A percentile compares a stretch with the other conserved stretches of the same genome.
phyloP scores from a whole-genome alignment of 441 rosid genomes.

The Pelargonium citronellum region DNA sequence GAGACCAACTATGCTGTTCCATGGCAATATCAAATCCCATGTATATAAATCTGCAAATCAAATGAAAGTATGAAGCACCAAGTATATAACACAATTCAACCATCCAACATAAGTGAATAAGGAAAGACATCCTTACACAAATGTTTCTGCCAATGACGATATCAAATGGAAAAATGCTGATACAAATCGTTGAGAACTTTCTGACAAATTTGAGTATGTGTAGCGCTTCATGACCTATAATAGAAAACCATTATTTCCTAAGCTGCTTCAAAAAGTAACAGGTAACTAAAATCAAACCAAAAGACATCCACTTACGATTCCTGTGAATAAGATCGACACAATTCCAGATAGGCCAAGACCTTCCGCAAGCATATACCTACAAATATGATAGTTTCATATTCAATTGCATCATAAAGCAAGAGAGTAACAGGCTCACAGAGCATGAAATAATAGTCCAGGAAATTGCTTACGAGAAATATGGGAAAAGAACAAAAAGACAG shows the following conservation, averaged over 20 bases:
- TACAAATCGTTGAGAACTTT: slow-evolving; percentile 82
- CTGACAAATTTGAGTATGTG: slow-evolving; percentile 86
- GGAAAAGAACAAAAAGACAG: slow-evolving; percentile 96
- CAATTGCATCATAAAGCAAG: slow-evolving; percentile 12
- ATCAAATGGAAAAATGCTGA: slow-evolving; percentile 89
- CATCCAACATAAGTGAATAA: slow-evolving; percentile 14
- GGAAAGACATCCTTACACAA: slow-evolving; percentile 47
- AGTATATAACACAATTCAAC: slow-evolving; percentile 18
- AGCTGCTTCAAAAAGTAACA: slow-evolving; percentile 18
- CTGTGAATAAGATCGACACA: slow-evolving; percentile 93
- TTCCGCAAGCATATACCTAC: slow-evolving; percentile 98
- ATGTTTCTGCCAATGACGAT: slow-evolving; percentile 98
- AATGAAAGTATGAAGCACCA: slow-evolving; percentile 19
- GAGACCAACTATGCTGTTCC: slow-evolving; percentile 99
- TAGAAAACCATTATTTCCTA: slow-evolving; percentile 20
- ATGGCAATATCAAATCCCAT: slow-evolving; percentile 99
- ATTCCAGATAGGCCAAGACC: slow-evolving; percentile 99
- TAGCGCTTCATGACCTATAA: slow-evolving; percentile 93
- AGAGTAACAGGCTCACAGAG: slow-evolving; percentile 12
- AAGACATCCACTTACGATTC: slow-evolving; percentile 59
- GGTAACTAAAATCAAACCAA: slow-evolving; percentile 3
- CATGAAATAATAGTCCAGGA: slow-evolving; percentile 9
- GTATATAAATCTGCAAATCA: slow-evolving; percentile 71
- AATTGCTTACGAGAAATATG: slow-evolving; percentile 89
- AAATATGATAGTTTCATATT: slow-evolving; percentile 18